These are phyloP conservation scores for Macadamia tetraphylla DNA, from an alignment of 164 flowering plant genomes.

Conservation along the genomic window DNA sequence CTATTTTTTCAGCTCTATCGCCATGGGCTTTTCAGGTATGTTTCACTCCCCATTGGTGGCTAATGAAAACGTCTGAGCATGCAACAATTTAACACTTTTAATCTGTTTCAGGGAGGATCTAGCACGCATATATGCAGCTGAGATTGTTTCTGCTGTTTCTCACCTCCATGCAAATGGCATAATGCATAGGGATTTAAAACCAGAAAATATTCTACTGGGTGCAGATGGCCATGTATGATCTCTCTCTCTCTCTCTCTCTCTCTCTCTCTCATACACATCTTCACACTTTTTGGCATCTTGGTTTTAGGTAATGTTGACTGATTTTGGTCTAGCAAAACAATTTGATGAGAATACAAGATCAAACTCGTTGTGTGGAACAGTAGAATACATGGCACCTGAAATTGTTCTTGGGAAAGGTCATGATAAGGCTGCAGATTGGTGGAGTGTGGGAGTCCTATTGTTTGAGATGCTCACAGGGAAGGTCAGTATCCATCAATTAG, in stretches of 20 bases:
- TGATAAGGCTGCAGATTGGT: conserved; percentile 96
- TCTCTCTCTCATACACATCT: conserved; percentile 1
- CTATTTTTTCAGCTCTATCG: conserved; percentile 77
- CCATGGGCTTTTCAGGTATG: conserved; percentile 82
- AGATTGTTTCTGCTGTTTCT: conserved; percentile 79
- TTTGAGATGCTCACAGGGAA: conserved; percentile 96
- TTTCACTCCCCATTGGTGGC: not conserved
- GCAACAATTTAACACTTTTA: not conserved
- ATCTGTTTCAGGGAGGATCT: conserved; percentile 62
- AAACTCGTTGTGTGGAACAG: conserved; percentile 88
- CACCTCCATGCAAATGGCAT: conserved; percentile 79
- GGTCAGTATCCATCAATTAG: conserved; percentile 31
- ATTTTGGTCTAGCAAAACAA: conserved; percentile 90
- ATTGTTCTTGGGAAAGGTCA: conserved; percentile 88
- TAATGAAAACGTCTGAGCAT: conserved; percentile 3
- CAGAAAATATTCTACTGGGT: conserved; percentile 78
- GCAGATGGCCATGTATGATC: conserved; percentile 66
- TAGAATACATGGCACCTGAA: conserved; percentile 95
- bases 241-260: not conserved
- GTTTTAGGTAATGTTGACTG: conserved; percentile 75
- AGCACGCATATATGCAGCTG: conserved; percentile 74
- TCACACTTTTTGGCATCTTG: not conserved
- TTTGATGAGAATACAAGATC: conserved; percentile 70
- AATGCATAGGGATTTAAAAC: conserved; percentile 91
- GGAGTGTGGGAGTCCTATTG: conserved; percentile 87